Conservation (phyloP, 1,284 basidiomycete genomes). For the Wallemia ichthyophaga region DNA sequence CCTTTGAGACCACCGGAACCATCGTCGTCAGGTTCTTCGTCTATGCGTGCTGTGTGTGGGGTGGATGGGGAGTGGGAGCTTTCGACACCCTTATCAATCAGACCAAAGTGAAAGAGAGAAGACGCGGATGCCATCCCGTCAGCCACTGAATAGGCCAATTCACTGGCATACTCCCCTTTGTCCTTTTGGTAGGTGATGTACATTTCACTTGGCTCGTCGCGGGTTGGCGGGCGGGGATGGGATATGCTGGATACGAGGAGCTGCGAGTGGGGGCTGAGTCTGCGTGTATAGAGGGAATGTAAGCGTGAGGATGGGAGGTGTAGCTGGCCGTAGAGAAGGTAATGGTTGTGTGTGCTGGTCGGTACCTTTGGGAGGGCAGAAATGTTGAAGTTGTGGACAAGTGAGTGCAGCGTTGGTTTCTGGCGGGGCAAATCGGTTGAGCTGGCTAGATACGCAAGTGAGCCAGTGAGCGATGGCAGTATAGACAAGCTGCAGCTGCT, state of each 20-base stretch:
- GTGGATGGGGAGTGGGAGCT: background rate
- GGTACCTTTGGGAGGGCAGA: conserved; percentile 67
- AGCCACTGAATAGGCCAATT: background rate
- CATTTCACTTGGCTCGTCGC: background rate
- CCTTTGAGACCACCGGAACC: conserved; percentile 51
- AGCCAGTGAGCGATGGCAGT: conserved; percentile 68
- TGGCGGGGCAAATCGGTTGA: conserved; percentile 43
- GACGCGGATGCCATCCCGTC: background rate
- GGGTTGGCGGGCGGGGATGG: conserved; percentile 9
- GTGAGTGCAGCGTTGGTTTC: conserved; percentile 6
- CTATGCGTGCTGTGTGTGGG: background rate
- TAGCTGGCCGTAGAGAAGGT: conserved; percentile 67
- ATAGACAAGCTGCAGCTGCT: conserved; percentile 76
- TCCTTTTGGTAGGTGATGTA: background rate
- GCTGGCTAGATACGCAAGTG: conserved; percentile 71
- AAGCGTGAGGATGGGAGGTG: conserved; percentile 66
- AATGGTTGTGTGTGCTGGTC: too few relatives aligned
- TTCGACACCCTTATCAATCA: background rate
- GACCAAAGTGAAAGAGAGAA: background rate
- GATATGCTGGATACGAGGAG: conserved; percentile 14
- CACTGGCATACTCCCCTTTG: background rate
- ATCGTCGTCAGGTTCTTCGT: conserved; percentile 52
- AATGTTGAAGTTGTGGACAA: conserved; percentile 27
- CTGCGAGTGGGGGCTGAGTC: conserved; percentile 24
- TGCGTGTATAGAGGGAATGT: conserved; percentile 61